Base-by-base conservation (phyloP, 768 basidiomycete genomes). In the Pleurotus citrinopileatus region DNA sequence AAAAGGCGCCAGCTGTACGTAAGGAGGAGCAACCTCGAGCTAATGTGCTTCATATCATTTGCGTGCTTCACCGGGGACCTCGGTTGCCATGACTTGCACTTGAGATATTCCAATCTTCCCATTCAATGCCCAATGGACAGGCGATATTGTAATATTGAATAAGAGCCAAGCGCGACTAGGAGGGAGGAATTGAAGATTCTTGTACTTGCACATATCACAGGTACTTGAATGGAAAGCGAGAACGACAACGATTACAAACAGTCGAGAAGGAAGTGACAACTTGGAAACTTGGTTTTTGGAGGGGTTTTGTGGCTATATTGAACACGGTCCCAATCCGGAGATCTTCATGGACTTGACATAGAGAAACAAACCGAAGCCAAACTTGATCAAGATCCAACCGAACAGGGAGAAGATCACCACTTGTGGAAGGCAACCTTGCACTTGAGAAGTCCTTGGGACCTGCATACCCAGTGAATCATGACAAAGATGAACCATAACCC, bases 241-340 rank as follows among this genome's bases (percentile, higher is more conserved):
- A 71, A 70, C 68, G 75, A 75, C 68, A 68, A 70, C 67, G 70
- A 75, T 66, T 77, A 81, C 78, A 80, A 76, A 70, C 63, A 71
- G 70, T 73, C 72, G 66, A 70, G 79, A 71, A 67, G 48, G 75
- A 76, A 72, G 74, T 75, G 75, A 73, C 71, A 78, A 85, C 82
- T 84, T 84, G 82, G 78, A 62, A 82, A 81, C 80, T 84, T 83
- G 81, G 72, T 73, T 72, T 70, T 19, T 40, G 28, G 48, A 22
- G 19, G n/a, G 40, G 29, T 56, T 78, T 72, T 78, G 62, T 66
- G 63, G 77, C 73, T 80, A 83, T 47, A 45, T 75, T 74, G 78
- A 78, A 69, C 60, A 69, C 60, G 71, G 65, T 71, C 79, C n/a
- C 78, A 73, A 73, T 68, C 68, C 67, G 60, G 65, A 55, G 55